These are phyloP conservation scores for Fusarium nelsonii DNA, from an alignment of 2,329 filamentous ascomycete species.

Conservation along the genomic window DNA sequence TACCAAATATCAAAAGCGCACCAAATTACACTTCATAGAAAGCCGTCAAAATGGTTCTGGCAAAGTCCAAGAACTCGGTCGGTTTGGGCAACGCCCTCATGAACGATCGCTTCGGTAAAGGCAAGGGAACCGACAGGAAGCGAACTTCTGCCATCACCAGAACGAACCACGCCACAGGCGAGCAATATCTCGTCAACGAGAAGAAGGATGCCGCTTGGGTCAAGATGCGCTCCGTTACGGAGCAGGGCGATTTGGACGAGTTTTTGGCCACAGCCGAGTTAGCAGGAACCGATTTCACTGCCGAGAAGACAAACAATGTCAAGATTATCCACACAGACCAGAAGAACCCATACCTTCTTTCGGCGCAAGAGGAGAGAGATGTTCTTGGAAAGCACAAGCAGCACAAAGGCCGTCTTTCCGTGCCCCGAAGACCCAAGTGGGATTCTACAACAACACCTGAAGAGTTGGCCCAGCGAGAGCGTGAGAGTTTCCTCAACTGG, in stretches of 20 bases:
- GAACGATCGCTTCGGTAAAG: constrained; percentile 98
- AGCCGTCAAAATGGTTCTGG: constrained; percentile 65
- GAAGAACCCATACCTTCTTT: constrained; percentile 93
- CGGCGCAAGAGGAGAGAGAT: constrained; percentile 83
- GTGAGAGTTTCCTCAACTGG: constrained; percentile 87
- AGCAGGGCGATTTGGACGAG: constrained; percentile 96
- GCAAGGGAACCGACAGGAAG: constrained; percentile 86
- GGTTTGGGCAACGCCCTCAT: constrained; percentile 97
- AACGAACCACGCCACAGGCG: constrained; percentile 83
- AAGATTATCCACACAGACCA: constrained; percentile 98
- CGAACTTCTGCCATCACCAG: constrained; percentile 71
- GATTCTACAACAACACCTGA: constrained; percentile 85
- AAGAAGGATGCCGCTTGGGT: constrained; percentile 95
- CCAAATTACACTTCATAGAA: constrained; percentile 1
- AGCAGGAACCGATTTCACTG: constrained; percentile 98
- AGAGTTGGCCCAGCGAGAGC: constrained; percentile 83
- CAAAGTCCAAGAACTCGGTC: constrained; percentile 95
- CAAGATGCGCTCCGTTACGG: constrained; percentile 98
- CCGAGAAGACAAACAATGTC: constrained; percentile 98
- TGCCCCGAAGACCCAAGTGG: constrained; percentile 91
- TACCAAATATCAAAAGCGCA: constrained; percentile 5
- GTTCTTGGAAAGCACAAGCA: constrained; percentile 84
- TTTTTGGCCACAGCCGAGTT: constrained; percentile 96
- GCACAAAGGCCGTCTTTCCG: constrained; percentile 83
- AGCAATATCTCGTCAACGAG: constrained; percentile 92